Base-by-base conservation (phyloP, 192 early-diverging fungal genomes). In the Oehlia diaphana region DNA sequence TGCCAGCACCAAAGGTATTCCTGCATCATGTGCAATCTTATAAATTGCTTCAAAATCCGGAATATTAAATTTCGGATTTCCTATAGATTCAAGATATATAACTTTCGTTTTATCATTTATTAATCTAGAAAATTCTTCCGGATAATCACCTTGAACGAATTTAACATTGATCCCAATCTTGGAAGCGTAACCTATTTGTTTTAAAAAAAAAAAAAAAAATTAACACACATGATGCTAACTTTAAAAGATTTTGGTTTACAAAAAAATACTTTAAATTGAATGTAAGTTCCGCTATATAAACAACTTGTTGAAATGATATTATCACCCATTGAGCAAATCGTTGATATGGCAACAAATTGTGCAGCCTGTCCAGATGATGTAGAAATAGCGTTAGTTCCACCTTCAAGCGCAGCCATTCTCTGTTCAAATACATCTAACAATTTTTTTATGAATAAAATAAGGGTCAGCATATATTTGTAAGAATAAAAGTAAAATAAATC, bases 51-150 rank as follows among this genome's bases (percentile, higher is more conserved):
- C 85, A 81, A 97, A 94, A 76, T 98, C 95, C 8, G 96, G 94
- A 7, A 98, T 91, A 82, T 92, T 92, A 89, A 93, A 95, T 76
- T 91, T 89, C 31, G 97, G 97, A 85, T 98, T 98, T 44, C 95
- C 96, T 72, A 98, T 93, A 58, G 91, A 92, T 85, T 98, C 97
- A 67, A 97, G 82, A 83, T 93, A 98, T 71, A n/a, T 88, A 8
- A 93, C 95, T 81, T 96, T 95, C 33, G 95, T 97, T n/a, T 91
- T 91, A 53, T 91, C 92, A 83, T 98, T 94, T 78, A 98, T 98
- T 28, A 91, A 82, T 10, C 90, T 84, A 8, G 79, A 86, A 71
- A 96, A 93, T n/a, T 92, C 93, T 53, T 92, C 89, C 12, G 94
- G 88, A 53, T 89, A 85, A 83, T 31, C 93, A 33, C 92, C 89